A percentile compares a stretch with the other conserved stretches of the same genome.
These are phyloP conservation scores for Wickerhamomyces ciferrii DNA, from an alignment of 805 yeast genomes.

Conservation along the genomic window DNA sequence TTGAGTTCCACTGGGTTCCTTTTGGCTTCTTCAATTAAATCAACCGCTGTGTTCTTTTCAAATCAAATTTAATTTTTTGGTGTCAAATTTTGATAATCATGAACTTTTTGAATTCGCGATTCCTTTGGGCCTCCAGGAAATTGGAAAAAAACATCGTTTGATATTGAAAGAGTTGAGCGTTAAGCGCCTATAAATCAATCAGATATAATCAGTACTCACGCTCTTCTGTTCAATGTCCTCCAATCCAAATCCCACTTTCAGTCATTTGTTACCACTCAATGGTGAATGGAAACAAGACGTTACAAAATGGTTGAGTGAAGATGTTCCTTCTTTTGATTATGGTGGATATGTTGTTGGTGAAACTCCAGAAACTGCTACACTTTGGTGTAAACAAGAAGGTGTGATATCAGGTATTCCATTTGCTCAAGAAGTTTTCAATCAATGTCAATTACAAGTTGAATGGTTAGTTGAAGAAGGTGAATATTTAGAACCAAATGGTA, in stretches of 20 bases:
- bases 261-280: conserved; percentile 62
- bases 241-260: conserved; percentile 15
- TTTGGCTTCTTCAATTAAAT: background rate
- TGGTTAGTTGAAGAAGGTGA: conserved; percentile 78
- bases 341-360: conserved; percentile 96
- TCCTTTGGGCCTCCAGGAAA: no score
- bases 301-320: conserved; percentile 75
- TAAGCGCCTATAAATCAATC: no score
- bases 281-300: conserved; percentile 83
- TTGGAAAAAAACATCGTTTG: background rate
- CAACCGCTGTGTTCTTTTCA: no score
- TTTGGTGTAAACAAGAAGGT: conserved; percentile 79
- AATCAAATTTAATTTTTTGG: no score
- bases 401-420: conserved; percentile 84
- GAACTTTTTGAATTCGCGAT: no score
- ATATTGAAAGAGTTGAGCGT: no score
- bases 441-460: conserved; percentile 63
- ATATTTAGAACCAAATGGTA: conserved; percentile 46
- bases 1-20: no score
- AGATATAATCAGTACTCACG: no score
- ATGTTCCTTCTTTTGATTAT: conserved; percentile 88
- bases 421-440: conserved; percentile 77
- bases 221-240: background rate
- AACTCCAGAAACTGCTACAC: conserved; percentile 61
- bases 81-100: background rate